These are phyloP conservation scores for Colletotrichum horii DNA, from an alignment of 2,329 filamentous ascomycete genomes.

Conservation along the genomic window DNA sequence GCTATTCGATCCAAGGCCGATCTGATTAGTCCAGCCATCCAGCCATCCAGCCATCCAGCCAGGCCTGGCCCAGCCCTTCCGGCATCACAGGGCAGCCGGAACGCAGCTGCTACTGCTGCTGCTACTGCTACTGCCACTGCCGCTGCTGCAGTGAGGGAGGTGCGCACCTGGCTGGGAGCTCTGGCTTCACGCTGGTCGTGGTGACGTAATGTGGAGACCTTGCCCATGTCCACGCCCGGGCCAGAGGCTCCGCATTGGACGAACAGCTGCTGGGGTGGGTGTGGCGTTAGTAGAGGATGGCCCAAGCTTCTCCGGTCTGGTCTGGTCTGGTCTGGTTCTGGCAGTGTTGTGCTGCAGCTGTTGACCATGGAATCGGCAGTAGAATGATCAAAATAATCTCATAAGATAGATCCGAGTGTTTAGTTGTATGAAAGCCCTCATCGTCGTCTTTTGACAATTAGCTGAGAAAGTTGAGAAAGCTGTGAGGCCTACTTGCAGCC, in stretches of 20 bases:
- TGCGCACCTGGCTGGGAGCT: constrained; percentile 5
- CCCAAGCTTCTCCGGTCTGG: constrained; percentile 6
- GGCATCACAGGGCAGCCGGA: background rate
- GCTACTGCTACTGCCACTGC: background rate
- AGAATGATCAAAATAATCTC: background rate
- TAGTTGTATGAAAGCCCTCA: background rate
- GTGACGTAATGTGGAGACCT: constrained; percentile 18
- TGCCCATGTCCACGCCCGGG: background rate
- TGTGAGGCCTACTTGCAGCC: background rate
- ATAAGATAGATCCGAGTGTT: background rate
- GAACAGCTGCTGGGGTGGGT: background rate
- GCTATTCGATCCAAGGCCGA: background rate
- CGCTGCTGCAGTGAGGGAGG: background rate
- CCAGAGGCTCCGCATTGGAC: constrained; percentile 15
- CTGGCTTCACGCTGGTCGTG: background rate
- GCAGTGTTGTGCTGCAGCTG: background rate
- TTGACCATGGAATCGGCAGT: background rate
- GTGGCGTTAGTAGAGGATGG: background rate
- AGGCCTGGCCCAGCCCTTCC: background rate
- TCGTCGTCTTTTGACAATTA: background rate
- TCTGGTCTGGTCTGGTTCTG: too few species aligned
- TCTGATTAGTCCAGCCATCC: background rate
- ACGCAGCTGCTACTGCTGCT: background rate
- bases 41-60: background rate
- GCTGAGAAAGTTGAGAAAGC: background rate